These are phyloP conservation scores for Plasmopara viticola DNA, from an alignment of 352 stramenopile species.

Conservation along the genomic window DNA sequence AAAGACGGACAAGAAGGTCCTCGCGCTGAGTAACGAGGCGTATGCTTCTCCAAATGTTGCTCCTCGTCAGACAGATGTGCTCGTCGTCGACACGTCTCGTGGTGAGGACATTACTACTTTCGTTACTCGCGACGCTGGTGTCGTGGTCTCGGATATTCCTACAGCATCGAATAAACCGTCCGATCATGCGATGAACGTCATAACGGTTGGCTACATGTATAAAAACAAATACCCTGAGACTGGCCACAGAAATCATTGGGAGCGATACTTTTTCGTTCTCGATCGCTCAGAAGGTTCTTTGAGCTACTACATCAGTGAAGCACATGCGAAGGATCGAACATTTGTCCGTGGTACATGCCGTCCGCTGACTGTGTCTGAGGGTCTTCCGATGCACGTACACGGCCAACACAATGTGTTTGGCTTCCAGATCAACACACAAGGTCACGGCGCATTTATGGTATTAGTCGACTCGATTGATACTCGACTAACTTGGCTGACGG, in stretches of 20 bases:
- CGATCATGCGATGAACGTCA: conserved; percentile 41
- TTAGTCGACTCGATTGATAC: conserved; percentile 82
- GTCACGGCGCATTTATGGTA: conserved; percentile 79
- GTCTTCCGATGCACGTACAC: conserved; percentile 58
- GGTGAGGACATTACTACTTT: conserved; percentile 80
- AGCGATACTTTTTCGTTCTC: conserved; percentile 83
- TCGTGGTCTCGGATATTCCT: conserved; percentile 55
- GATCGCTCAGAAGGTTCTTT: conserved; percentile 65
- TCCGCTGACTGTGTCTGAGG: conserved; percentile 74
- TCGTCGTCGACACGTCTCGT: conserved; percentile 73
- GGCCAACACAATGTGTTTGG: conserved; percentile 72
- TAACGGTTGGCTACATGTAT: conserved; percentile 86
- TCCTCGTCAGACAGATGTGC: conserved; percentile 53
- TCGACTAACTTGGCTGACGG: conserved; percentile 71
- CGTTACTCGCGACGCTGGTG: conserved; percentile 67
- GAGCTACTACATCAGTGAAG: conserved; percentile 84
- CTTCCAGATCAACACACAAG: conserved; percentile 85
- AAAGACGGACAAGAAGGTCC: conserved; percentile 62
- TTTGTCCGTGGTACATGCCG: conserved; percentile 74
- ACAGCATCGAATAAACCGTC: conserved; percentile 26
- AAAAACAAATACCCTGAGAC: conserved; percentile 83
- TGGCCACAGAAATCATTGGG: conserved; percentile 73
- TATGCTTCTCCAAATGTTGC: conserved; percentile 41
- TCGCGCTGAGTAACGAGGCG: conserved; percentile 68
- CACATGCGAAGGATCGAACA: conserved; percentile 79